Evolutionary conservation across 2,329 filamentous ascomycete species (phyloP).

Genomic region (Scopulariopsis brevicaulis): DNA sequence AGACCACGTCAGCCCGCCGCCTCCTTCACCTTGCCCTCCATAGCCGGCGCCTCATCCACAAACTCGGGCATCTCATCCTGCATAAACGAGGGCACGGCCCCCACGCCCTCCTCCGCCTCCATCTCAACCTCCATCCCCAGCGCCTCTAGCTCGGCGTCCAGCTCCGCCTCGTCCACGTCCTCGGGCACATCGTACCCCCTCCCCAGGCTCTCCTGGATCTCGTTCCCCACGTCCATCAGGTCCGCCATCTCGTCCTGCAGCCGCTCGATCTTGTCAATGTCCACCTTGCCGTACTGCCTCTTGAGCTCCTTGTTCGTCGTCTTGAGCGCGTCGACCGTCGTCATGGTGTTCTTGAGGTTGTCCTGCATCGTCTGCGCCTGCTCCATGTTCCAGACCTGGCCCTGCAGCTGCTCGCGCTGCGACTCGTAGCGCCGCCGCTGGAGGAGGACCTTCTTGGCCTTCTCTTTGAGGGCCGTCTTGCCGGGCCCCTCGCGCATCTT

Average conservation of each 20-base stretch:
- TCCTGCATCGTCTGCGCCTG: slow-evolving; percentile 98
- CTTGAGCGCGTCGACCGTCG: slow-evolving; percentile 95
- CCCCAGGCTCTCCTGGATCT: slow-evolving; percentile 91
- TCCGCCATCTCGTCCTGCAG: slow-evolving; percentile 99
- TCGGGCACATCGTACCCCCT: slow-evolving; percentile 91
- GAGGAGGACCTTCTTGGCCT: slow-evolving; percentile 88
- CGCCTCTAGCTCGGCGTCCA: slow-evolving; percentile 93
- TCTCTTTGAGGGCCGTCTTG: slow-evolving; percentile 85
- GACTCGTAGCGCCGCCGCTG: slow-evolving; percentile 89
- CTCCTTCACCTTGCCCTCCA: slow-evolving; percentile 68
- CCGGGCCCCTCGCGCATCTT: slow-evolving; percentile 95
- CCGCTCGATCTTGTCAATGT: slow-evolving; percentile 93
- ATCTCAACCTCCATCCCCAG: slow-evolving; percentile 89
- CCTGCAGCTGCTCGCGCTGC: slow-evolving; percentile 86
- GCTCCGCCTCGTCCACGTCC: slow-evolving; percentile 90
- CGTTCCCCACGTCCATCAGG: slow-evolving; percentile 92
- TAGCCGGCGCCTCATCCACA: slow-evolving; percentile 78
- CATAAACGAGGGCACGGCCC: slow-evolving; percentile 72
- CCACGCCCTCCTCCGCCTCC: slow-evolving; percentile 48
- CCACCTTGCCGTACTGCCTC: slow-evolving; percentile 93
- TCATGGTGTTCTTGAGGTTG: slow-evolving; percentile 97
- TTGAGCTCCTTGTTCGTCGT: slow-evolving; percentile 86
- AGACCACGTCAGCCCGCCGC: slow-evolving; percentile 40
- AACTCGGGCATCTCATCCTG: slow-evolving; percentile 83
- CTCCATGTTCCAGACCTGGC: slow-evolving; percentile 98